Evolutionary conservation across 2,329 filamentous ascomycete genomes (phyloP).

Genomic region (Zasmidium cellare): DNA sequence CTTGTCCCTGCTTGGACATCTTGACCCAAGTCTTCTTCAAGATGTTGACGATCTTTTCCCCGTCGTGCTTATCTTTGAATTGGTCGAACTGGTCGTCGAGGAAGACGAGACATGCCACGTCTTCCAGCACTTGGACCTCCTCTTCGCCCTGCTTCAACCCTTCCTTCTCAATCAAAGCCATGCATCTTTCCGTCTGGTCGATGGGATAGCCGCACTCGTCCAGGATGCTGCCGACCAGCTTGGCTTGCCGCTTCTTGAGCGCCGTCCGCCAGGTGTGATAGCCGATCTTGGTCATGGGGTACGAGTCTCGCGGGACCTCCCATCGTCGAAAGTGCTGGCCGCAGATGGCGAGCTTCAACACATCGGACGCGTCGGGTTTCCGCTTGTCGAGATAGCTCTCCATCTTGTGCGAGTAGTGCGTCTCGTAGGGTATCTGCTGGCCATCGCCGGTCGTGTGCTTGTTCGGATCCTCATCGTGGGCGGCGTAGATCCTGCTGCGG

Average conservation of each 20-base stretch:
- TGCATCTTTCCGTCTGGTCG: conserved; percentile 63
- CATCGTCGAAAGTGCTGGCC: conserved; percentile 85
- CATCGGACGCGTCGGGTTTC: conserved; percentile 62
- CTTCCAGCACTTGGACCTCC: conserved; percentile 76
- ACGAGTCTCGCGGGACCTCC: conserved; percentile 74
- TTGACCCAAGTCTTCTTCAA: conserved; percentile 74
- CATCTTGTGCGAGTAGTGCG: conserved; percentile 81
- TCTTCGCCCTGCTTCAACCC: conserved; percentile 61
- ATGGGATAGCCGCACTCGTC: conserved; percentile 49
- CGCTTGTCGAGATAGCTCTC: conserved; percentile 68
- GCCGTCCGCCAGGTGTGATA: conserved; percentile 79
- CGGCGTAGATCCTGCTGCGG: conserved; percentile 69
- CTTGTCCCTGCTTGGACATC: conserved; percentile 65
- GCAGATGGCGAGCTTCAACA: conserved; percentile 73
- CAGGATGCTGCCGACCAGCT: conserved; percentile 58
- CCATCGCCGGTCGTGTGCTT: conserved; percentile 48
- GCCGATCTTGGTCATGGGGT: conserved; percentile 72
- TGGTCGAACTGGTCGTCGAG: conserved; percentile 82
- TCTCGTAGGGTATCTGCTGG: conserved; percentile 66
- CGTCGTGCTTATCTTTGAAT: conserved; percentile 72
- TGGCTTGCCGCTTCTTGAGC: conserved; percentile 70
- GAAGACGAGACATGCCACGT: conserved; percentile 85
- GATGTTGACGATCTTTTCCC: conserved; percentile 74
- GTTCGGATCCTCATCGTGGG: conserved; percentile 68
- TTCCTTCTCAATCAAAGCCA: conserved; percentile 76